Conservation (phyloP, 805 yeast species). For the Yamadazyma olivae region DNA sequence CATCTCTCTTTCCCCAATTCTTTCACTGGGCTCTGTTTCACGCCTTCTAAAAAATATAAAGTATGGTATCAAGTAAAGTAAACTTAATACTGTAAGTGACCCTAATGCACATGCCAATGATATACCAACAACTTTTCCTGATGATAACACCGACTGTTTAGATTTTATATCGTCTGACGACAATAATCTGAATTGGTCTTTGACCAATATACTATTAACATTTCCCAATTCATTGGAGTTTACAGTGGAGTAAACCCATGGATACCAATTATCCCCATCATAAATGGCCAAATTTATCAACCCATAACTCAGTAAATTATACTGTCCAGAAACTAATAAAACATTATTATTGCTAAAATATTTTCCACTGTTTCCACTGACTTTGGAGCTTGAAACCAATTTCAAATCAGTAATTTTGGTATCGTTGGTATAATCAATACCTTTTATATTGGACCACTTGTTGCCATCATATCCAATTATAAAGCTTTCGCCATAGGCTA, state of each 20-base stretch:
- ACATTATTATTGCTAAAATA: constrained; percentile 44
- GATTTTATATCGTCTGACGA: constrained; percentile 31
- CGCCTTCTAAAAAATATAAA: constrained; percentile 30
- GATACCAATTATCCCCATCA: constrained; percentile 68
- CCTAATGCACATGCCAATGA: constrained; percentile 46
- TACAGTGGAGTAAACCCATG: constrained; percentile 47
- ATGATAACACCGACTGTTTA: constrained; percentile 21
- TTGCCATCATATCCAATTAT: constrained; percentile 45
- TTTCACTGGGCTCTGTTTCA: constrained; percentile 20
- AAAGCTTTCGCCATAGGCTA: constrained; percentile 33
- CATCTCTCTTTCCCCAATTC: constrained; percentile 44
- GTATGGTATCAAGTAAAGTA: constrained; percentile 39
- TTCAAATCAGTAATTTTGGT: constrained; percentile 43
- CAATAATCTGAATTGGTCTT: constrained; percentile 32
- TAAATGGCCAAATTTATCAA: constrained; percentile 57
- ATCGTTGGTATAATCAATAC: constrained; percentile 24
- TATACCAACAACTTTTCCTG: constrained; percentile 43
- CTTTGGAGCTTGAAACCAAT: constrained; percentile 33
- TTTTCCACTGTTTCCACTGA: constrained; percentile 18
- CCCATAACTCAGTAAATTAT: constrained; percentile 51
- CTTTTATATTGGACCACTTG: constrained; percentile 45
- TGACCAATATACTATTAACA: constrained; percentile 28
- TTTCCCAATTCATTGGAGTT: constrained; percentile 21
- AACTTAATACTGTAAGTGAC: constrained; percentile 37
- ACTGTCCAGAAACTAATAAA: constrained; percentile 56